Base-by-base conservation (phyloP, 768 basidiomycete genomes). In the Trametes villosa region DNA sequence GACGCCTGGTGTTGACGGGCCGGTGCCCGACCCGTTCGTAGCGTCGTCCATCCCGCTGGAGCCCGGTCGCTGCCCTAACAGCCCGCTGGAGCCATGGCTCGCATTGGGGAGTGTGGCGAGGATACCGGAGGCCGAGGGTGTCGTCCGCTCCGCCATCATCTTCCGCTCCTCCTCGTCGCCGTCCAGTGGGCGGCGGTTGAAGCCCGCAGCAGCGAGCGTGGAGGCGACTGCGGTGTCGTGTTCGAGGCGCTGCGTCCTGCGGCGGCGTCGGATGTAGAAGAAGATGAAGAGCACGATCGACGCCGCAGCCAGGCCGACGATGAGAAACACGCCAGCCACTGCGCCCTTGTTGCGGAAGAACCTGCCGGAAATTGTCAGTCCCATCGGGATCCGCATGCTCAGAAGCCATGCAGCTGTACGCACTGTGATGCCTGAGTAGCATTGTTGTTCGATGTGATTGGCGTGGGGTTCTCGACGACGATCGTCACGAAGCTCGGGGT, bases 281-380 rank as follows among this genome's bases (percentile, higher is more conserved):
- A 90, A 74, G 57, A 88, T 78, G 82, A 85, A 91, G 48, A 92
- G 77, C 40, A 86, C 68, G 55, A 85, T 92, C 48, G 81, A 85
- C 22, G 83, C 86, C 29, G 77, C 86, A 4, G 92, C 88, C 20
- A 98, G 80, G 29, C 94, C 96, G 18, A 96, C 91, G 17, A 94
- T 86, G 38, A 93, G 85, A 68, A 97, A 98, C 9, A 94, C 91
- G 45, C 92, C 96, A 1, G 89, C 89, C 3, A 98, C 94, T 12
- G 94, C 96, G 20, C 94, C 94, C 24, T 88, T 91, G 70, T 96
- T 92, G 50, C 73, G 73, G 75, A 96, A 96, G 77, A 97, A 98
- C 57, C 91, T 92, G 65, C n/a, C 41, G 59, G 18, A 27, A 34
- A 15, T 60, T n/a, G 26, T 53, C 33, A 40, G 41, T n/a, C n/a